Base-by-base conservation (phyloP, 2,329 filamentous ascomycete species). In the Aurifilum marmelostoma region DNA sequence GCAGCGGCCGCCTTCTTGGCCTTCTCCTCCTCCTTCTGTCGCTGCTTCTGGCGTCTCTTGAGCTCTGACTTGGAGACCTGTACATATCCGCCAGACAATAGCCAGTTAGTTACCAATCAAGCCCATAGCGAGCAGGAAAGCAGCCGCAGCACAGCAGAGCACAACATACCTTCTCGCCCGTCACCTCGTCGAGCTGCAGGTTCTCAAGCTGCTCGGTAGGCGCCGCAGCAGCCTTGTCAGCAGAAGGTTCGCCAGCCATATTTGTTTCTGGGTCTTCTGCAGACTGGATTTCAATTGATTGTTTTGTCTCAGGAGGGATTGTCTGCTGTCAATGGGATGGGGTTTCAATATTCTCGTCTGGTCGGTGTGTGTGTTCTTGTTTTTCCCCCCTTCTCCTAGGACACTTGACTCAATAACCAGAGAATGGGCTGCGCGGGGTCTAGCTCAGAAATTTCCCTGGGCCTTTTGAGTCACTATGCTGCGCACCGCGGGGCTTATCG, bases 31-130 rank as follows among this genome's bases (percentile, higher is more conserved):
- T 97, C 94, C 81, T 88, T 89, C 80, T 95, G 89, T 74, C 95
- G 91, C 78, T 91, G 87, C 92, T 99, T 99, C 84, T 94, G 89
- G 77, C 95, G 90, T 85, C 93, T 95, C 93, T 99, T 99, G 80
- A 98, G 85, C 83, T 94, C 91, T 21, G 89, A 88, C 89, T 94
- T 94, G 83, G 92, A 94, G 71, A 91, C 79, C 80, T 82, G 52
- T 39, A 11, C 9, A 32, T 1, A n/a, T 16, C 37, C 16, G 14
- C 16, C 16, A 58, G 6, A 11, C 9, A 34, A 11, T 9, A 41
- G 27, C 43, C n/a, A n/a, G 61, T 72, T 54, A 72, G 71, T 37
- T 4, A 37, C 24, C 32, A 32, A 34, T 34, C 14, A 9, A 21
- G n/a, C 18, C n/a, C 9, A 52, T 21, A 2, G 39, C 21, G 14